Evolutionary conservation across 768 basidiomycete species (phyloP), one percentile per base, ranked within the genome.

Genomic region (Panaeolus papilionaceus): DNA sequence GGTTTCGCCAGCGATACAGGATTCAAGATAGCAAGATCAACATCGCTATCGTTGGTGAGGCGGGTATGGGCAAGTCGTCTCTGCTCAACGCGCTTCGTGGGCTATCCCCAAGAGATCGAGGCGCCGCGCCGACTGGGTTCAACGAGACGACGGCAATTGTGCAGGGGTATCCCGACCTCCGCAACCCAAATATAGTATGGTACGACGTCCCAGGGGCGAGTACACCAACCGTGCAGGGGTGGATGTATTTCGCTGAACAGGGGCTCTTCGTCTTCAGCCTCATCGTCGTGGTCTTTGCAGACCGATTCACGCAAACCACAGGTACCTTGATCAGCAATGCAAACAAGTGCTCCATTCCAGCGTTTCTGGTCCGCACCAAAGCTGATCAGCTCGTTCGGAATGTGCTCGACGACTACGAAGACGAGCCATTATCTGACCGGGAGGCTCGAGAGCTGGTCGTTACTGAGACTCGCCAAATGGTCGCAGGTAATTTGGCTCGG

Each of bases 71-170:
- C 47, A 81, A 81, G 64, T 81, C 80, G 2, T 80, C 80, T 14
- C 71, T 81, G 5, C 73, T 81, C n/a, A 80, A 81, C 65, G 74
- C 79, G 2, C 73, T 80, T 47, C 77, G 80, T 4, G 78, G 80
- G 10, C 39, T 80, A 38, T 69, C 68, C 12, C 75, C 69, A 62
- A 51, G 61, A 8, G 70, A 74, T 23, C 4, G 2, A 11, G 69
- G 71, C 12, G 74, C 78, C 7, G 79, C 79, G 2, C 67, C 73
- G 2, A 73, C 74, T 10, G 77, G 76, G 26, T 42, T 42, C 9
- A 18, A 42, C 42, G 42, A 42, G 18, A 42, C 42, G 18, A 42
- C 42, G 10, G 26, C 0, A 42, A 18, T 42, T 18, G 67, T 78
- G 61, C 72, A 66, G 3, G 77, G 78, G 38, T 80, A 77, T 39